Percentiles rank a stretch among this genome's conserved stretches.
Evolutionary conservation across 306 rosid genomes (phyloP).

Genomic region (Pyrus pyrifolia): DNA sequence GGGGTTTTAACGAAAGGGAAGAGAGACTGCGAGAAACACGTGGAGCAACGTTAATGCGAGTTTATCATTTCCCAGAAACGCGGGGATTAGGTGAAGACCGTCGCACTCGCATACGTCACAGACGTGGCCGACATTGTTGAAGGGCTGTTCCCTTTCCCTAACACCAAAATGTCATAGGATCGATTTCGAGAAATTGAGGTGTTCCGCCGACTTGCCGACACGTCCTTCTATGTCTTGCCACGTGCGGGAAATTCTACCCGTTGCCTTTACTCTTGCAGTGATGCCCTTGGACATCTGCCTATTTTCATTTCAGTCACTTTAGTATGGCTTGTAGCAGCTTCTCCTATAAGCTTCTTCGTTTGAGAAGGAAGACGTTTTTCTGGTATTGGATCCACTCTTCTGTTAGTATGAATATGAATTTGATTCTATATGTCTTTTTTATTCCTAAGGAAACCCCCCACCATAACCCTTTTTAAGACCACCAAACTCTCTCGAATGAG

Average conservation of each 20-base stretch:
- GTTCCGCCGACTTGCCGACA: not conserved
- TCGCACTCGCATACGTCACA: too few relatives aligned
- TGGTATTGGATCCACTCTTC: too few relatives aligned
- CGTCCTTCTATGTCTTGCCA: conserved; percentile 4
- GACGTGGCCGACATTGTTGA: not conserved
- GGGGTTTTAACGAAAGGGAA: not conserved
- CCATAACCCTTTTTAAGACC: too few relatives aligned
- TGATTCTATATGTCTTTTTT: too few relatives aligned
- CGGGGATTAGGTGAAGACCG: not conserved
- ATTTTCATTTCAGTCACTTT: not conserved
- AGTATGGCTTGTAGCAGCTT: too few relatives aligned
- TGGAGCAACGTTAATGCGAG: not conserved
- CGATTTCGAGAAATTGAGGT: not conserved
- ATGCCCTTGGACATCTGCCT: not conserved
- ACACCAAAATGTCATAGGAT: not conserved
- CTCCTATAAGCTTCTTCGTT: too few relatives aligned
- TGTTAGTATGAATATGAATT: too few relatives aligned
- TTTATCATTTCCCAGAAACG: not conserved
- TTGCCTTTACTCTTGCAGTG: not conserved
- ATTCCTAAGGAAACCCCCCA: too few relatives aligned
- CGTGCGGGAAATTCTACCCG: conserved; percentile 5
- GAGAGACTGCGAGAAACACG: not conserved
- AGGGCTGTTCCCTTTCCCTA: not conserved
- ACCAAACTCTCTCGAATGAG: too few relatives aligned
- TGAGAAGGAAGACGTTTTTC: too few relatives aligned